Evolutionary conservation across 768 basidiomycete species (phyloP), one percentile per base, ranked within the genome.

Genomic region (Multifurca ochricompacta): DNA sequence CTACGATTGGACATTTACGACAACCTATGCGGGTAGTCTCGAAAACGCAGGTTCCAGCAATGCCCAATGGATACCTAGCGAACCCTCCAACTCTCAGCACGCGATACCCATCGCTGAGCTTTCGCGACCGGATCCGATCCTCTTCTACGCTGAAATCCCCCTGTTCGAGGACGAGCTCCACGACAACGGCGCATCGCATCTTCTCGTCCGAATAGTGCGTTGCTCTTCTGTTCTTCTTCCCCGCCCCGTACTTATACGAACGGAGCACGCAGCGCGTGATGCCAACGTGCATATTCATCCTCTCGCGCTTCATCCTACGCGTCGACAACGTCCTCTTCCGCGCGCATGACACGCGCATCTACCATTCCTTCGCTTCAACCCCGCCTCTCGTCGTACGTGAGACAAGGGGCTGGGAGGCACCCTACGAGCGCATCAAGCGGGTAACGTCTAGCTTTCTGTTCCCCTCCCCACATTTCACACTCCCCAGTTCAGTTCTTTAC

Each of bases 1-100:
- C 0, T 97, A 90, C 68, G 96, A 99, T 65, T 98, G 96, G 96
- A 99, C 96, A 10, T 98, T 96, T 67, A 96, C 94, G 2, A 90
- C 92, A 1, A 82, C 77, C 3, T 93, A 97, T 61, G 63, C 82
- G 0, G 96, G 95, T 0, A 82, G 85, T 60, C 61, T 41, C 18
- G 46, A 62, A 2, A 28, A 58, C 13, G 46, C 54, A 18, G 56
- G 67, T 0, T 61, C 64, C 16, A 60, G 51, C 32, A 56, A 61
- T 3, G 59, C 64, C 31, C 53, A 59, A 1, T 87, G 86, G 84
- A 65, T 55, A 18, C 67, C 77, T 25, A 80, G 81, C 4, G 79
- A 88, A 59, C 70, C 78, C 1, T 72, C 77, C 31, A 72, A 88
- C 53, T 62, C 73, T 0, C 64, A 71, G 0, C 84, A 93, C 62